Base-by-base conservation (phyloP, 148 eudicot genomes). In the Cornus florida region DNA sequence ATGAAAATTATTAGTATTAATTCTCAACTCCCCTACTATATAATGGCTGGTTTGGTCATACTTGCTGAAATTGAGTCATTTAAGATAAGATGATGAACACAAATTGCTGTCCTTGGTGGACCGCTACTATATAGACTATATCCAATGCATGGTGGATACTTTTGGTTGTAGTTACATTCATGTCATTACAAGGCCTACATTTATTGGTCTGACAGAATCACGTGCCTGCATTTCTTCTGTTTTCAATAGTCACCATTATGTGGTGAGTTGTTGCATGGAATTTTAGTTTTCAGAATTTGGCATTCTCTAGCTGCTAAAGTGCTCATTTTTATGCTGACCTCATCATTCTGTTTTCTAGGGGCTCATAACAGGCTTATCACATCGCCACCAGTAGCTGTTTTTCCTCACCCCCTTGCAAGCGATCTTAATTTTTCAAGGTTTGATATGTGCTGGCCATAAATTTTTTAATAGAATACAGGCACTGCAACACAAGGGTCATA, bases 301-400 rank as follows among this genome's bases (percentile, higher is more conserved):
- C 41, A 46, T 73, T 73, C 19, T 39, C 23, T 70, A 70, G 70
- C 46, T 67, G 23, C 7, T 74, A 13, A 22, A 59, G 17, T 9
- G 66, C 74, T 80, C 7, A 14, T 28, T 81, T 39, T 64, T 57
- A 50, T 68, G 53, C 77, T 83, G 56, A 78, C 35, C 16, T 43
- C 39, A n/a, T 81, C 20, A 71, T 65, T 70, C 83, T 28, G 80
- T 70, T 86, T n/a, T 9, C 48, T 89, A 96, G 99, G 94, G 80
- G 93, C 90, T 84, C 87, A 96, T 80, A 96, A 96, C 82, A 89
- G 87, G 85, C 97, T 93, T 22, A 92, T 96, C 66, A 85, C 93
- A 77, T 93, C 97, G 43, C 99, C 99, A 41, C 99, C 99, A 41
- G 97, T 96, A 78, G 99, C 99, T 28, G 98, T 96, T 80, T 96